Percentiles rank a stretch among this genome's conserved stretches.
These are phyloP conservation scores for Malus sylvestris DNA, from an alignment of 306 rosid genomes.

Conservation along the genomic window DNA sequence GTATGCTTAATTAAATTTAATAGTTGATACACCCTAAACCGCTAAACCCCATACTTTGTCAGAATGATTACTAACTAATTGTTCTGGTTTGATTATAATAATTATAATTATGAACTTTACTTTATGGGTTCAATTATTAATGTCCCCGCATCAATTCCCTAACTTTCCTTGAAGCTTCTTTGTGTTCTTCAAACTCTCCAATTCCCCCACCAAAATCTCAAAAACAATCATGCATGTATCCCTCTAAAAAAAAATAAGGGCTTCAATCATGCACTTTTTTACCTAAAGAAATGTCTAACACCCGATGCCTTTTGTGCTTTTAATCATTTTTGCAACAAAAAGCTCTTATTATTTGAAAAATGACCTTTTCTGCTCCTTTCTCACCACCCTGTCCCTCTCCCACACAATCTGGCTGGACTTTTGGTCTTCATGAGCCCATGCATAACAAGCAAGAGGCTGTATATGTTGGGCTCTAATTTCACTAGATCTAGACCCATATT, in stretches of 20 bases:
- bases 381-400: not conserved
- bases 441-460: not conserved
- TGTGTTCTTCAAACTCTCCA: not conserved
- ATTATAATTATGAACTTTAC: not conserved
- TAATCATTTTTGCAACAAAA: not conserved
- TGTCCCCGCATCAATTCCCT: slow-evolving; percentile 2
- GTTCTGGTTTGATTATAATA: not conserved
- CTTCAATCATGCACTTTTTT: slow-evolving; percentile 12
- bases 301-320: not conserved
- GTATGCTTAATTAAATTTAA: not conserved
- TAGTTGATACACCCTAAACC: not conserved
- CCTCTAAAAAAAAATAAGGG: not conserved
- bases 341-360: not conserved
- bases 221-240: slow-evolving; percentile 3
- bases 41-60: not conserved
- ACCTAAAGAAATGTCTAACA: not conserved
- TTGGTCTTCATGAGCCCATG: not conserved
- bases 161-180: slow-evolving; percentile 47
- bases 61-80: not conserved
- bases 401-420: not conserved
- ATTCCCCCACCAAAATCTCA: slow-evolving; percentile 19
- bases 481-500: not conserved
- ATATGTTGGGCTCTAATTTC: not conserved
- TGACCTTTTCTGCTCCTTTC: not conserved
- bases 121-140: slow-evolving; percentile 13